Conservation (phyloP, 345 rosid species). For the Aurinia saxatilis region DNA sequence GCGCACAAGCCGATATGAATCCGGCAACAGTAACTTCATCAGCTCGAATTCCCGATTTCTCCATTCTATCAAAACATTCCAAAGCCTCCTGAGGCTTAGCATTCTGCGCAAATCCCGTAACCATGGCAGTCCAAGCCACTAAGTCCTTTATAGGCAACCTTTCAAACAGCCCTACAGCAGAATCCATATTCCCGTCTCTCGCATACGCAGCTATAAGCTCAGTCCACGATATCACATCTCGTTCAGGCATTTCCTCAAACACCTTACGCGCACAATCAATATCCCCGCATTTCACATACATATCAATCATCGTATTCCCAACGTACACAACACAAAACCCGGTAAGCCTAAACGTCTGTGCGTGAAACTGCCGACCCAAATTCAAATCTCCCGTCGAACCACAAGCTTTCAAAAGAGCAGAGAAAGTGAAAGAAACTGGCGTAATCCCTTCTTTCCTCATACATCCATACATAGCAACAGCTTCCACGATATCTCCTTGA, state of each 20-base stretch:
- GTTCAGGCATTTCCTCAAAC: constrained; percentile 65
- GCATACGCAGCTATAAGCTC: constrained; percentile 54
- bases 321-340: constrained; percentile 57
- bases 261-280: constrained; percentile 47
- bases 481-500: constrained; percentile 35
- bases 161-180: constrained; percentile 44
- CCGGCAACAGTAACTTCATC: constrained; percentile 58
- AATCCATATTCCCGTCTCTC: constrained; percentile 47
- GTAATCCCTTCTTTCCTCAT: constrained; percentile 45
- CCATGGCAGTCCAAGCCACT: constrained; percentile 81
- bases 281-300: constrained; percentile 55
- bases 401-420: constrained; percentile 69
- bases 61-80: constrained; percentile 54
- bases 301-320: constrained; percentile 51
- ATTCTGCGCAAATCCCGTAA: constrained; percentile 61
- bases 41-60: constrained; percentile 31
- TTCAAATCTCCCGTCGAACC: constrained; percentile 29
- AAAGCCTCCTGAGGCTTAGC: constrained; percentile 71
- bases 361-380: constrained; percentile 66
- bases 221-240: constrained; percentile 62
- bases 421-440: constrained; percentile 72
- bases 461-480: constrained; percentile 32
- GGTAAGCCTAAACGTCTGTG: constrained; percentile 58
- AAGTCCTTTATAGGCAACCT: constrained; percentile 46
- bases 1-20: constrained; percentile 77